Base-by-base conservation (phyloP, 148 eudicot genomes). In the Persicaria tinctoria region DNA sequence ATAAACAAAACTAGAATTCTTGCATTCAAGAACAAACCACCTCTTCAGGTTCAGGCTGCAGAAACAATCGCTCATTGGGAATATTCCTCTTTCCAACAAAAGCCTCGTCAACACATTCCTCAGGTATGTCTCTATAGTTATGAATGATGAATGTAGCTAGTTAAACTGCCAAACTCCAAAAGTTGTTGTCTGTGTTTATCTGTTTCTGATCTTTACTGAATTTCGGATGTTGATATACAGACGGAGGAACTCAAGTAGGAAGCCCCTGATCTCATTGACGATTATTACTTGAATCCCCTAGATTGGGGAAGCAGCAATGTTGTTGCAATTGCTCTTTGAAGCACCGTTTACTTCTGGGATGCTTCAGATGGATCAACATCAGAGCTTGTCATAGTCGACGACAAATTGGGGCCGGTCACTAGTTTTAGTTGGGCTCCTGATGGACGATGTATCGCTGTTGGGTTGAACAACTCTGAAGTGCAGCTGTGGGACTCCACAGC, bases 1-100 rank as follows among this genome's bases (percentile, higher is more conserved):
- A 95, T 92, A 94, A 90, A 92, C 83, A 78, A 94, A 79, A 86
- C 92, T 1, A 78, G 97, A 76, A 92, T 95, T 48, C 87, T 95
- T 59, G 96, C 97, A 4, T 95, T 95, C 83, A 95, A 87, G 87
- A 92, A 95, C 85, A 95, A 92, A 85, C 92, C 97, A 2, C 97
- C 94, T 5, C 84, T 86, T 4, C 85, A 87, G 0, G 85, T n/a
- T n/a, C n/a, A n/a, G n/a, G n/a, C n/a, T n/a, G n/a, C 78, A 6
- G 99, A 92, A 66, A 80, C 90, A 18, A 11, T 5, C 8, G 6
- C 89, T 6, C 91, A 89, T 4, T 73, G 73, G 57, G 87, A 86
- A 18, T 86, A 80, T 66, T 74, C 86, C 70, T 77, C 80, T 62
- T 84, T 82, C 51, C 92, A 87, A 57, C 89, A 80, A 59, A 95